Base-by-base conservation (phyloP, 2,329 filamentous ascomycete species). In the Colletotrichum neosansevieriae region DNA sequence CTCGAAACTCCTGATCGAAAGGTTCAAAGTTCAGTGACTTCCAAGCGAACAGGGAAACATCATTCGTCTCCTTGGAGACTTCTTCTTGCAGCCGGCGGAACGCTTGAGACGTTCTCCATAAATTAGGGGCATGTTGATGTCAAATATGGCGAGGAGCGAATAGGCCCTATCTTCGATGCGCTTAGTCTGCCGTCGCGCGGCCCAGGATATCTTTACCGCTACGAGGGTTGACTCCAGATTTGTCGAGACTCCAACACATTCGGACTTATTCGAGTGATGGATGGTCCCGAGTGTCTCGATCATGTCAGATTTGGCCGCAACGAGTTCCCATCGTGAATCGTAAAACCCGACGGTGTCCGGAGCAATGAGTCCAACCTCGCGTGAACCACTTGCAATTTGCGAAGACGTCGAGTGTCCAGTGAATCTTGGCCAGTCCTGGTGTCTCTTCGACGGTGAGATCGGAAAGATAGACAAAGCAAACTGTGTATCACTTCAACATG, bases 141-240 rank as follows among this genome's bases (percentile, higher is more conserved):
- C 60, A 32, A 76, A 75, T 5, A 77, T 57, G 10, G 75, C 75
- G 11, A 75, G 56, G 4, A 76, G 59, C 11, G 69, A 73, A 45
- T 75, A 75, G 0, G 75, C 74, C 6, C 65, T 53, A 59, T 77
- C 72, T 49, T 76, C 71, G 56, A 53, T 4, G 3, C 71, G 51
- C 1, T 66, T 75, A 6, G 72, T 74, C 42, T 69, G 9, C 15
- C 74, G 61, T 3, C 56, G 61, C 2, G 74, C 69, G 44, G 73
- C 74, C 75, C 75, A 77, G 5, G 72, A 75, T 74, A 76, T 77
- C 58, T 73, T 73, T 1, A 53, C 54, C 1, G 53, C 40, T 3
- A 29, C 29, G 1, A 45, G 53, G 12, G 17, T 58, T 6, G 13
- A 38, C 6, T 21, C 3, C 36, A 58, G 21, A 3, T 36, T 44